phyloP scores from a whole-genome alignment of 208 protist genomes.

The Novymonas esmeraldas region DNA sequence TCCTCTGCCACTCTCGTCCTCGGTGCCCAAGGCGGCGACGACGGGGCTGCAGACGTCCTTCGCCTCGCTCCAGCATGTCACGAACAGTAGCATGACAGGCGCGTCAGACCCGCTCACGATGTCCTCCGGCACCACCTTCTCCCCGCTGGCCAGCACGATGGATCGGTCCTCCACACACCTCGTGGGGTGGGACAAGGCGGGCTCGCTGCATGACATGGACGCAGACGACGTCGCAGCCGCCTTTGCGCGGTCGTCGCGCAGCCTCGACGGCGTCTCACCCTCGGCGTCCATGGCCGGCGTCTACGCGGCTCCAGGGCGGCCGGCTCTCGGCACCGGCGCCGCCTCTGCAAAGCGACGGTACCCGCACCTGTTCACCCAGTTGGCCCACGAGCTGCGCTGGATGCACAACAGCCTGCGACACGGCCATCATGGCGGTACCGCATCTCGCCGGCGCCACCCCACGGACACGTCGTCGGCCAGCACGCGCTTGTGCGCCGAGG shows the following conservation, averaged over 20 bases:
- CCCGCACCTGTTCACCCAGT: conserved; percentile 21
- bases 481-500: background rate
- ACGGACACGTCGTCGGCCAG: background rate
- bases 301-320: background rate
- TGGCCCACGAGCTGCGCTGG: conserved; percentile 26
- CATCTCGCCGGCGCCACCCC: background rate
- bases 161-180: background rate
- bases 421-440: background rate
- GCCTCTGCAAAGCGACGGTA: conserved; percentile 14
- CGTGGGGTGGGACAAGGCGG: background rate
- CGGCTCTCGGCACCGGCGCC: background rate
- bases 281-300: conserved; percentile 1
- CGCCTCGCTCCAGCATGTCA: background rate
- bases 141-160: background rate
- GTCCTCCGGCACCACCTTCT: background rate
- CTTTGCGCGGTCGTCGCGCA: background rate
- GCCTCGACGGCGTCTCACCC: background rate
- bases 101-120: background rate
- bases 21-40: background rate
- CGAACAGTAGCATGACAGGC: background rate
- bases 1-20: background rate
- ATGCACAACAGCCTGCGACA: conserved; percentile 27
- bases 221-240: background rate
- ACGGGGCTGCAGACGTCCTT: background rate
- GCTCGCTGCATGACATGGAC: conserved; percentile 7